Evolutionary conservation across 805 yeast species (phyloP), one percentile per base, ranked within the genome.

Genomic region (Danielia reshetovae): DNA sequence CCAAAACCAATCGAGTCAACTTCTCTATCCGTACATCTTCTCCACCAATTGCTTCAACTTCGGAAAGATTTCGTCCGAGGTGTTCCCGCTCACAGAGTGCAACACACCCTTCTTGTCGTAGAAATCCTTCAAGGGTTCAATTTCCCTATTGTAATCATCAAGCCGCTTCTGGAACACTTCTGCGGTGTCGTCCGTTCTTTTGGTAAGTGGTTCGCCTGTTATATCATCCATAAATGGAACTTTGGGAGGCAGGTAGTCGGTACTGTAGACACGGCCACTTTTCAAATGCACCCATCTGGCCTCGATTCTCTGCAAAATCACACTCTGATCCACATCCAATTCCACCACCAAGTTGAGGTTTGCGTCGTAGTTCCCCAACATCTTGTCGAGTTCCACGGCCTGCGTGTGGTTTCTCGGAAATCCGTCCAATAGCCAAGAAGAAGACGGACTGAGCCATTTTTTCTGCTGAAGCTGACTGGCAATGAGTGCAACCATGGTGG

Each of bases 201-300:
- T 85, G 12, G 74, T 59, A 38, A 89, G 68, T 2, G 85, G 81
- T 54, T 89, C 97, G 0, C 96, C 96, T 0, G 97, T 89, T 2
- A 87, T 52, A 56, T 89, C 97, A 52, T 89, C 97, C 41, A 62
- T 70, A 23, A 87, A 94, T 0, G 87, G 77, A 2, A 70, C 72
- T 49, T 81, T 81, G 7, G 97, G 97, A 5, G 97, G 96, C 49
- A 85, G 88, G 59, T 87, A 89, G 36, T 85, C 79, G 43, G 85
- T 55, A 55, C 85, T 90, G 57, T 89, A 89, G 2, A 88, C 81
- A 44, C 97, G 66, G 0, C 97, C 97, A 34, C 95, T 84, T 0
- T 85, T 77, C 10, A 71, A 55, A 58, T 89, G 97, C 26, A 88
- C 82, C 81, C 85, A 87, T 46, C 97, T 63, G 42, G 85, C 83